phyloP scores from a whole-genome alignment of 495 filamentous ascomycete species.

The Usnea hakonensis region DNA sequence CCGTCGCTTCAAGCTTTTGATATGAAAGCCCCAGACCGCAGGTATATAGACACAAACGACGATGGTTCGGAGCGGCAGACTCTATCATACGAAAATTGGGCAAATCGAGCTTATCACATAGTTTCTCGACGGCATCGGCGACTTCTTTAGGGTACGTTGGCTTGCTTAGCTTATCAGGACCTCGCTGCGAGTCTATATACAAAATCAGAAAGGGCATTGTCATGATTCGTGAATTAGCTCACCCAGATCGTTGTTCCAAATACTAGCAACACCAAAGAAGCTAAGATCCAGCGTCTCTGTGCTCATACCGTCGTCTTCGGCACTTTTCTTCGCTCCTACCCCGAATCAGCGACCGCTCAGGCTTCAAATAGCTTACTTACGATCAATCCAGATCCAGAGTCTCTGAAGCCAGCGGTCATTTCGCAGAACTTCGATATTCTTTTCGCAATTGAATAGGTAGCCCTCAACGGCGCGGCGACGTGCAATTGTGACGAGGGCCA shows the following conservation, averaged over 20 bases:
- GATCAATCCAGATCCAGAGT: constrained; percentile 68
- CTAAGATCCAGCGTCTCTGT: constrained; percentile 68
- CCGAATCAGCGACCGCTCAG: constrained; percentile 21
- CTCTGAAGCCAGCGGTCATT: constrained; percentile 70
- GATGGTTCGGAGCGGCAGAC: constrained; percentile 63
- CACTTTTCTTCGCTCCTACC: constrained; percentile 56
- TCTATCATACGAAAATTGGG: constrained; percentile 43
- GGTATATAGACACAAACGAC: constrained; percentile 70
- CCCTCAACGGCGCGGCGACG: constrained; percentile 56
- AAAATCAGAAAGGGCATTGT: background rate
- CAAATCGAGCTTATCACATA: constrained; percentile 41
- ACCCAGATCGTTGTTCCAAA: constrained; percentile 76
- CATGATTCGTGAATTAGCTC: constrained; percentile 13
- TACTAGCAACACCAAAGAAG: constrained; percentile 71
- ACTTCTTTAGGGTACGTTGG: constrained; percentile 24
- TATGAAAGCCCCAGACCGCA: constrained; percentile 63
- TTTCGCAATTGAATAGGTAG: constrained; percentile 67
- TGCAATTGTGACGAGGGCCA: constrained; percentile 39
- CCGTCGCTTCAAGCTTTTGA: constrained; percentile 52
- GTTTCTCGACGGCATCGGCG: constrained; percentile 42
- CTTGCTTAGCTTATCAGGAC: constrained; percentile 10
- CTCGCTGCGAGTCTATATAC: constrained; percentile 17
- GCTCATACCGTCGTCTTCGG: constrained; percentile 64
- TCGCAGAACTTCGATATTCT: constrained; percentile 57
- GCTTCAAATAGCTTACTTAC: constrained; percentile 36